Base-by-base conservation (phyloP, 1,284 basidiomycete species). In the Cystobasidium pallidum region DNA sequence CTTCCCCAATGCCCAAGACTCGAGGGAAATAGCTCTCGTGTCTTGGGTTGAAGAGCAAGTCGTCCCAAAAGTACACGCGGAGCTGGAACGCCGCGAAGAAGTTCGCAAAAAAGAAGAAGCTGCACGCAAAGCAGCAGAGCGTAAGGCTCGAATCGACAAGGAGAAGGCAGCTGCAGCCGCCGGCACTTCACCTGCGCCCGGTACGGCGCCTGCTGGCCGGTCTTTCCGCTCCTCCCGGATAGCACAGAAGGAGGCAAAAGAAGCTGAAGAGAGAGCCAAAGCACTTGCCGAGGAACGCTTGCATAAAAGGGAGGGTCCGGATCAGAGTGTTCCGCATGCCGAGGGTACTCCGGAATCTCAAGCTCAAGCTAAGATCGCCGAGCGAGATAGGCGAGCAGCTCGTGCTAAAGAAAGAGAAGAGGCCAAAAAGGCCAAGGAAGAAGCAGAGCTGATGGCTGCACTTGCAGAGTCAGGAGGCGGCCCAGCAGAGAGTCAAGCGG, bases 1-100 rank as follows among this genome's bases (percentile, higher is more conserved):
- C 24, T 94, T 93, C 77, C 86, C 86, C 77, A 87, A 86, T 52
- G 87, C 89, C 2, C 88, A 87, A 6, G 88, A 94, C 79, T 89
- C 90, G 74, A 83, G 87, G 52, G 92, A 94, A 81, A 89, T 88
- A 81, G 86, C 88, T 10, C 82, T 94, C 36, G 85, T 89, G 80
- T 89, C 89, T 77, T 81, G 86, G 66, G 82, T 94, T 43, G 82
- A 84, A 19, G 85, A 88, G 63, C 83, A 84, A 58, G 84, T 93
- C 61, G 85, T 90, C 32, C 90, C 91, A 75, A 79, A 64, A 77
- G 80, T 62, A 17, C 43, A 55, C 10, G 59, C 59, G 11, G 59
- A 49, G 21, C 61, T 71, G 36, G 57, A 52, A 63, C 34, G 58
- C 30, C 57, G 67, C 17, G 67, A 59, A 62, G 67, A 61, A 19